Evolutionary conservation across 2,329 filamentous ascomycete genomes (phyloP), one percentile per base, ranked within the genome.

Genomic region (Graphilbum sp.): DNA sequence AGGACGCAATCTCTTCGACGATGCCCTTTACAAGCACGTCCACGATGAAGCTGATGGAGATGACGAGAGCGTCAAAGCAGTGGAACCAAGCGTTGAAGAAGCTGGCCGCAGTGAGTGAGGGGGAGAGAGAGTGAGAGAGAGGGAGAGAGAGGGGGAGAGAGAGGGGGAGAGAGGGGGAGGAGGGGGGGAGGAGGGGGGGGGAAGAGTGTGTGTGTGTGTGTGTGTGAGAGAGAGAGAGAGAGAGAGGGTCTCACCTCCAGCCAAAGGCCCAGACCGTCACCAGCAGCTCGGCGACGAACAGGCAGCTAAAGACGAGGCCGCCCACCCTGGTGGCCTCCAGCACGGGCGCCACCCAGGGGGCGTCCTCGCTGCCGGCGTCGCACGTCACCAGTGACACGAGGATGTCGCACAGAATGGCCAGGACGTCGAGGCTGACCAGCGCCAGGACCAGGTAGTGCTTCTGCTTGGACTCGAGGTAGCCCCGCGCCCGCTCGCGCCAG

Each of bases 221-320:
- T 16, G n/a, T n/a, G n/a, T n/a, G n/a, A n/a, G n/a, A 17, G 19
- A 11, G 18, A 11, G 9, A 20, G 4, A 32, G 29, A 18, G 21
- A 19, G 18, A 19, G 18, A 19, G 17, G 19, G 15, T 18, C 13
- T 19, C n/a, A 36, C 37, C 34, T 36, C 24, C 61, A 54, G 2
- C 76, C 75, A 58, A 76, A 79, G 3, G 71, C 71, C 59, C 72
- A 72, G 3, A 79, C 53, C 23, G 32, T 40, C 3, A 67, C 55
- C 10, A 66, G 39, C 52, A 82, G 54, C 54, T 83, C 79, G 1
- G 65, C 47, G 59, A 82, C 62, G 51, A 83, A 83, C 21, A 80
- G 49, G 46, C 64, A 70, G 39, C 71, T 77, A 50, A 81, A 73
- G 2, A 69, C 58, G 33, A 80, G 53, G 6, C 72, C 68, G 25